These are phyloP conservation scores for Trichoderma breve DNA, from an alignment of 2,329 filamentous ascomycete genomes.

Conservation along the genomic window DNA sequence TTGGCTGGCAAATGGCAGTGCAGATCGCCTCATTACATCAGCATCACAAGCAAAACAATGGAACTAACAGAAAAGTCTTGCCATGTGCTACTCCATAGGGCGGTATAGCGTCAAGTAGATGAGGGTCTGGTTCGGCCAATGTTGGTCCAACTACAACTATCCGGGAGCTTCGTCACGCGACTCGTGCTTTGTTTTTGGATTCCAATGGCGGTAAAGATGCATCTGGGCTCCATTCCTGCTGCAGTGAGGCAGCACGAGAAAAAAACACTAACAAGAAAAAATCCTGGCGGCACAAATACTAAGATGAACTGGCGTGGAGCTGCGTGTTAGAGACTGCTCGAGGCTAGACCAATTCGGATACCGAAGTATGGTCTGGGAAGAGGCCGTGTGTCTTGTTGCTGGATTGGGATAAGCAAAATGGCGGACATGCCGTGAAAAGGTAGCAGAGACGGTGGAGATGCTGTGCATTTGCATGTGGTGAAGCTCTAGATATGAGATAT, in stretches of 20 bases:
- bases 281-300: not conserved
- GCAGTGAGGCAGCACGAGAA: not conserved
- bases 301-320: slow-evolving; percentile 6
- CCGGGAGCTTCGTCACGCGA: slow-evolving; percentile 16
- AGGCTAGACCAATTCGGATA: slow-evolving; percentile 10
- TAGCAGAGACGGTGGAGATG: not conserved
- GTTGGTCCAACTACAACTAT: not conserved
- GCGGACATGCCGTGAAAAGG: slow-evolving; percentile 1
- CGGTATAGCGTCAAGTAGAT: not conserved
- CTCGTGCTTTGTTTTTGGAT: not conserved
- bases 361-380: slow-evolving; percentile 2
- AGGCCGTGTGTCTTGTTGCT: slow-evolving; percentile 8
- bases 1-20: not conserved
- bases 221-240: slow-evolving; percentile 6
- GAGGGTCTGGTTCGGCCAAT: not conserved
- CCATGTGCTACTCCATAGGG: not conserved
- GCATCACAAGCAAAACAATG: slow-evolving; percentile 9
- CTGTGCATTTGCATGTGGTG: not conserved
- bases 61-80: not conserved
- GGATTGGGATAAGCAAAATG: not conserved
- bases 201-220: slow-evolving; percentile 8
- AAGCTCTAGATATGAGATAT: not conserved
- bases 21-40: slow-evolving; percentile 1
- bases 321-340: not conserved
- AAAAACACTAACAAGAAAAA: not conserved